phyloP scores from a whole-genome alignment of 192 early-diverging fungal genomes.

The Backusella luteola region DNA sequence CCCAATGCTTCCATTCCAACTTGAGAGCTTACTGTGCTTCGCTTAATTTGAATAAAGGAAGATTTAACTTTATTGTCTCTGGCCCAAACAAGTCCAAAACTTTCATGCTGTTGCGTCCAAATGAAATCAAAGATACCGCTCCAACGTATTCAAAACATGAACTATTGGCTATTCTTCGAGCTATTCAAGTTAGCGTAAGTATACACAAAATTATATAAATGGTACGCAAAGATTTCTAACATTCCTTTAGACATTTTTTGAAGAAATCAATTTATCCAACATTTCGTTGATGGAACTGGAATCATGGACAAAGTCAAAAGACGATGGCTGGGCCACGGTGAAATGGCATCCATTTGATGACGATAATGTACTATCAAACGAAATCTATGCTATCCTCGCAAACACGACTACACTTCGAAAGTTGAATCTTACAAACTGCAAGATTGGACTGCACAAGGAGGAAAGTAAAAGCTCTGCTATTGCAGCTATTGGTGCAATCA shows the following conservation, averaged over 20 bases:
- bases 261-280: not conserved
- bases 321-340: conserved; percentile 22
- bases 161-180: conserved; percentile 29
- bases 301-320: conserved; percentile 16
- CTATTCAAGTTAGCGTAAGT: conserved; percentile 31
- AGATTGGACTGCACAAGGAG: not conserved
- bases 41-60: conserved; percentile 28
- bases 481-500: not conserved
- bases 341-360: not conserved
- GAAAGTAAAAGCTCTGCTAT: not conserved
- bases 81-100: not conserved
- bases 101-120: conserved; percentile 14
- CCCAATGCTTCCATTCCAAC: not conserved
- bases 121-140: conserved; percentile 16
- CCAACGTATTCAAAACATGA: conserved; percentile 22
- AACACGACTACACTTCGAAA: not conserved
- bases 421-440: not conserved
- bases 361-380: not conserved
- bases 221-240: not conserved
- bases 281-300: conserved; percentile 17
- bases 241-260: conserved; percentile 7
- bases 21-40: conserved; percentile 32
- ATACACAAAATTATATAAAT: not conserved
- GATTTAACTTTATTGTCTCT: conserved; percentile 10
- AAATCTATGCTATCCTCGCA: not conserved